phyloP scores from a whole-genome alignment of 2,329 filamentous ascomycete species.

The Alternaria dauci region DNA sequence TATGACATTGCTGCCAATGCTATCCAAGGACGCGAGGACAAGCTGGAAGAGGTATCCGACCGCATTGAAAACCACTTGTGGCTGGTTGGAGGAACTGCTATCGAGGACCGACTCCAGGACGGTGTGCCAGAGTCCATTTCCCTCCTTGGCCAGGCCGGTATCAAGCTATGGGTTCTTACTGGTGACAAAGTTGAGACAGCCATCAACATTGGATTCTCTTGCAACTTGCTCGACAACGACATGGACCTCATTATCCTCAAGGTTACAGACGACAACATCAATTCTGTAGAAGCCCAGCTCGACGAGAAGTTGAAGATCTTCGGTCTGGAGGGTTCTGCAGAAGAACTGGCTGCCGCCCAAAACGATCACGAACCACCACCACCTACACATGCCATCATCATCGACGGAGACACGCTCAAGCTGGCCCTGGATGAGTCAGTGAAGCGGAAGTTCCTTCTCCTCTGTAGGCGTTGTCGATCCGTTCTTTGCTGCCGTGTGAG shows the following conservation, averaged over 20 bases:
- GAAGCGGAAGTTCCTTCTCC: slow-evolving; percentile 89
- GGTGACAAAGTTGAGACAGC: slow-evolving; percentile 99
- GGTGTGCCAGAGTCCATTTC: slow-evolving; percentile 96
- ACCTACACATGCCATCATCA: slow-evolving; percentile 89
- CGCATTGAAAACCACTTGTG: slow-evolving; percentile 89
- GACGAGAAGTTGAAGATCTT: slow-evolving; percentile 78
- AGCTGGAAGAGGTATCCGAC: slow-evolving; percentile 88
- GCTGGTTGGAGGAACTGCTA: slow-evolving; percentile 91
- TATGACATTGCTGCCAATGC: slow-evolving; percentile 88
- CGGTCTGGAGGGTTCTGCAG: slow-evolving; percentile 81
- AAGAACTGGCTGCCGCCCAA: slow-evolving; percentile 80
- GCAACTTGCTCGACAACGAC: slow-evolving; percentile 94
- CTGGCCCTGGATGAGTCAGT: slow-evolving; percentile 82
- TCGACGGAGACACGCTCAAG: slow-evolving; percentile 93
- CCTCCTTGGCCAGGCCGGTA: slow-evolving; percentile 88
- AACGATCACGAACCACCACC: slow-evolving; percentile 85
- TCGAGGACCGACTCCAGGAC: slow-evolving; percentile 95
- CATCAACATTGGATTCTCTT: slow-evolving; percentile 99
- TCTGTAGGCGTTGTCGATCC: slow-evolving; percentile 97
- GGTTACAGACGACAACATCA: slow-evolving; percentile 75
- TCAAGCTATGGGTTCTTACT: slow-evolving; percentile 98
- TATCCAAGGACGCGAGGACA: slow-evolving; percentile 87
- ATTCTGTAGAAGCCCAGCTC: slow-evolving; percentile 72
- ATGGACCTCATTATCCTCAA: slow-evolving; percentile 97
- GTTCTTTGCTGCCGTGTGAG: slow-evolving; percentile 98